These are phyloP conservation scores for Hyaloperonospora brassicae DNA, from an alignment of 352 stramenopile species.

Conservation along the genomic window DNA sequence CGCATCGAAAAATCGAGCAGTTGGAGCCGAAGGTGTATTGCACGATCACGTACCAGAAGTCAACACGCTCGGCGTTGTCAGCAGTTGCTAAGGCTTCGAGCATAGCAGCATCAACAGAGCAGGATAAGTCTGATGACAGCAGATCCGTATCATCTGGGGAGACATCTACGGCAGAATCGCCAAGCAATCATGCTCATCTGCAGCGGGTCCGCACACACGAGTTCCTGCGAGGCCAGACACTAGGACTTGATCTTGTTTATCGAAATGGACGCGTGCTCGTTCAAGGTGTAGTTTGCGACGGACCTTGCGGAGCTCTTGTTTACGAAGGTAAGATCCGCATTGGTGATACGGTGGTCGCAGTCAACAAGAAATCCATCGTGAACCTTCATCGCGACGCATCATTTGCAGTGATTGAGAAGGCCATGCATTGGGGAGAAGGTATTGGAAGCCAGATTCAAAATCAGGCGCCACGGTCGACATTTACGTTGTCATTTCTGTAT, in stretches of 20 bases:
- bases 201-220: slow-evolving; percentile 58
- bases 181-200: slow-evolving; percentile 21
- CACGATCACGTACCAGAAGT: slow-evolving; percentile 70
- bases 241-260: slow-evolving; percentile 83
- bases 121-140: slow-evolving; percentile 13
- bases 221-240: slow-evolving; percentile 41
- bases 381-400: slow-evolving; percentile 75
- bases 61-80: slow-evolving; percentile 64
- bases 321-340: slow-evolving; percentile 65
- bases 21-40: slow-evolving; percentile 71
- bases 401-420: slow-evolving; percentile 69
- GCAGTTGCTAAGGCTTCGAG: slow-evolving; percentile 45
- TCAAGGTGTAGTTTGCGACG: slow-evolving; percentile 63
- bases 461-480: slow-evolving; percentile 12
- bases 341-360: slow-evolving; percentile 68
- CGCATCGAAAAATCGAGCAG: slow-evolving; percentile 21
- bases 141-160: slow-evolving; percentile 4
- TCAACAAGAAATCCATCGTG: slow-evolving; percentile 71
- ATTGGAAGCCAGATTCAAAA: slow-evolving; percentile 7
- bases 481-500: slow-evolving; percentile 70
- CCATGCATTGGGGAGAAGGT: slow-evolving; percentile 31
- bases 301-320: slow-evolving; percentile 47
- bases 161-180: slow-evolving; percentile 5
- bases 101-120: slow-evolving; percentile 4
- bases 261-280: slow-evolving; percentile 65